These are phyloP conservation scores for Microglena sp. DNA, from an alignment of 139 green algal species.

Conservation along the genomic window DNA sequence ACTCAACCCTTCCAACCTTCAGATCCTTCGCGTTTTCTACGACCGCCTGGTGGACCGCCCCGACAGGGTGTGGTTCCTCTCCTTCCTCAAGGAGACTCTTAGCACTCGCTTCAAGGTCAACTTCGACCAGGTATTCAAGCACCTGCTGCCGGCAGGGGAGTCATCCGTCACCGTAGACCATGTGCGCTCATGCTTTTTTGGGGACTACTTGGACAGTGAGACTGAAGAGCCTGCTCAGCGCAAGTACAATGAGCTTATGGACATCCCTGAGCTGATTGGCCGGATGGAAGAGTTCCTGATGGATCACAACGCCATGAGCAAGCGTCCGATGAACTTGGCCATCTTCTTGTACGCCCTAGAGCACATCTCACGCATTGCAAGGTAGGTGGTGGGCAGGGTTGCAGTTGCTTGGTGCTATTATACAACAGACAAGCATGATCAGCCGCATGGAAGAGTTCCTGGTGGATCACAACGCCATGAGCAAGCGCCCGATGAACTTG, in stretches of 20 bases:
- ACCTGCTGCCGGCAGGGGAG: conserved; percentile 17
- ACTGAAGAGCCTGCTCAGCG: conserved; percentile 14
- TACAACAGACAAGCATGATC: no score
- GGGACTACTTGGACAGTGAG: conserved; percentile 49
- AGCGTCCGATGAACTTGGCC: conserved; percentile 65
- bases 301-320: conserved; percentile 66
- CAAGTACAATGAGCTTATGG: conserved; percentile 16
- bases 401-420: no score
- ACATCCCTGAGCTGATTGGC: conserved; percentile 12
- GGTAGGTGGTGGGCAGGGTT: no score
- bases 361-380: conserved; percentile 52
- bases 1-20: background rate
- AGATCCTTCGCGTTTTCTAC: conserved; percentile 64
- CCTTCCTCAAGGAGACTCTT: conserved; percentile 20
- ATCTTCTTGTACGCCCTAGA: conserved; percentile 72
- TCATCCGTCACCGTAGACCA: conserved; percentile 13
- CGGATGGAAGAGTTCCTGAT: conserved; percentile 50
- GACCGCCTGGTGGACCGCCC: conserved; percentile 56
- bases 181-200: conserved; percentile 50
- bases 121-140: conserved; percentile 32
- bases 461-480: conserved; percentile 47
- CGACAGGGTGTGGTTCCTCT: conserved; percentile 40
- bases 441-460: conserved; percentile 56
- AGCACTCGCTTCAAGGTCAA: conserved; percentile 12
- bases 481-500: conserved; percentile 26